Conservation (phyloP, 2,329 filamentous ascomycete genomes). For the Aulographum hederae region DNA sequence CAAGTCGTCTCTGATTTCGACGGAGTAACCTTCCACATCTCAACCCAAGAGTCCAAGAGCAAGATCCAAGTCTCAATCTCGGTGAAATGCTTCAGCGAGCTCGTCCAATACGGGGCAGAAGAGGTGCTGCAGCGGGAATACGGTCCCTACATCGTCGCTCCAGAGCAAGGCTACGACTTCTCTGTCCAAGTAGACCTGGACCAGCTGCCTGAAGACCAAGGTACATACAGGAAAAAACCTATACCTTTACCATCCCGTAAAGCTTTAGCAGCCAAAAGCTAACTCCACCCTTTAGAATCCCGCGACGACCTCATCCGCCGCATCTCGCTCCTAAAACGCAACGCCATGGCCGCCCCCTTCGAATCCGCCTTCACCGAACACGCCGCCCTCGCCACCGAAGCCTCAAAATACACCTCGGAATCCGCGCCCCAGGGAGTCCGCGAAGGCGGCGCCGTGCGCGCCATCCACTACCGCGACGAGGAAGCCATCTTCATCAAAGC, state of each 20-base stretch:
- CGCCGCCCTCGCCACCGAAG: conserved; percentile 68
- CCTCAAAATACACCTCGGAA: conserved; percentile 82
- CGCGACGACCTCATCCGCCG: conserved; percentile 73
- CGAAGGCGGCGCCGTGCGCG: conserved; percentile 84
- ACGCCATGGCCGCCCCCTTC: conserved; percentile 96
- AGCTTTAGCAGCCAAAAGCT: too few species aligned
- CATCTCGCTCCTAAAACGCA: conserved; percentile 85
- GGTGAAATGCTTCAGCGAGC: conserved; percentile 86
- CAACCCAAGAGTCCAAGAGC: conserved; percentile 81
- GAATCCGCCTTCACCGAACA: conserved; percentile 94
- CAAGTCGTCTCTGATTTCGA: conserved; percentile 99
- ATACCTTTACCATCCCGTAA: too few species aligned
- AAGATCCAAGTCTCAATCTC: conserved; percentile 89
- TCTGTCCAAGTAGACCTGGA: conserved; percentile 82
- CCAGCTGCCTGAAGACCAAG: conserved; percentile 62
- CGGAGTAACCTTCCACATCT: conserved; percentile 96
- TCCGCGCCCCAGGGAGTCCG: conserved; percentile 77
- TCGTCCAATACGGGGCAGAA: conserved; percentile 84
- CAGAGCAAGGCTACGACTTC: conserved; percentile 91
- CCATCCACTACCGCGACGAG: conserved; percentile 96
- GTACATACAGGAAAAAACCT: too few species aligned
- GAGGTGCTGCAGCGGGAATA: conserved; percentile 88
- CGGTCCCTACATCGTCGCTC: conserved; percentile 69
- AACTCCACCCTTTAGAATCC: conserved; percentile 42
- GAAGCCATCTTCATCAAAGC: conserved; percentile 99